These are phyloP conservation scores for Erythrophleum ivorense DNA, from an alignment of 331 rosid species.

Conservation along the genomic window DNA sequence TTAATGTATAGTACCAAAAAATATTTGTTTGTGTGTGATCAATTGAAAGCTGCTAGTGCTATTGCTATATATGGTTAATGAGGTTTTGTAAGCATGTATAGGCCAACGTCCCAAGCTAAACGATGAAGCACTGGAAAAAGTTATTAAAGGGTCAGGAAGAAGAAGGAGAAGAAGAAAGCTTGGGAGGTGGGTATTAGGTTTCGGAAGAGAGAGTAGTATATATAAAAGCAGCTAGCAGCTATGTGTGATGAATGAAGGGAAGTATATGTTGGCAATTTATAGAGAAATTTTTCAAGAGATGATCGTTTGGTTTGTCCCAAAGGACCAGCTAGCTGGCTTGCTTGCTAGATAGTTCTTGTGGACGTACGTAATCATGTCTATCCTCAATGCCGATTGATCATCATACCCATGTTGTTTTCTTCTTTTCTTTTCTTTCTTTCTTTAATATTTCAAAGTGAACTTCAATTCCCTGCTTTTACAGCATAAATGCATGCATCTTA, in stretches of 20 bases:
- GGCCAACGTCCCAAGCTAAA: neutral
- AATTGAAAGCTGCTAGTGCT: neutral
- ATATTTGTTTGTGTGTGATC: neutral
- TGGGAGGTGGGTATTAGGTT: conserved; percentile 23
- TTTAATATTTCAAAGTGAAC: neutral
- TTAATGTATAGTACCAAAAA: too few species aligned
- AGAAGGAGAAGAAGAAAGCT: neutral
- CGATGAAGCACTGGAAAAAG: neutral
- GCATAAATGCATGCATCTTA: neutral
- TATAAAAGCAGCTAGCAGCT: too few species aligned
- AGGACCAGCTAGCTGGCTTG: neutral
- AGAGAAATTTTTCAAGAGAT: neutral
- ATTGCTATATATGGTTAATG: neutral
- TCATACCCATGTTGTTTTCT: neutral
- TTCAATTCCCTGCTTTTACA: neutral
- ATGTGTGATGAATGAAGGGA: neutral
- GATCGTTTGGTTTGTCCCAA: neutral
- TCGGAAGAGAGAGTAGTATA: neutral
- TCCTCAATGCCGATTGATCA: neutral
- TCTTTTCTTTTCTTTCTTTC: neutral
- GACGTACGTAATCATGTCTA: neutral
- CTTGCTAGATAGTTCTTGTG: neutral
- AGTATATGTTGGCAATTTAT: neutral
- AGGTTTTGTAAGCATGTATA: neutral
- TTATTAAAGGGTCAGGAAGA: neutral